Evolutionary conservation across 225 moss, liverwort and hornwort genomes (phyloP), one percentile per base, ranked within the genome.

Genomic region (Takakia lepidozioides): DNA sequence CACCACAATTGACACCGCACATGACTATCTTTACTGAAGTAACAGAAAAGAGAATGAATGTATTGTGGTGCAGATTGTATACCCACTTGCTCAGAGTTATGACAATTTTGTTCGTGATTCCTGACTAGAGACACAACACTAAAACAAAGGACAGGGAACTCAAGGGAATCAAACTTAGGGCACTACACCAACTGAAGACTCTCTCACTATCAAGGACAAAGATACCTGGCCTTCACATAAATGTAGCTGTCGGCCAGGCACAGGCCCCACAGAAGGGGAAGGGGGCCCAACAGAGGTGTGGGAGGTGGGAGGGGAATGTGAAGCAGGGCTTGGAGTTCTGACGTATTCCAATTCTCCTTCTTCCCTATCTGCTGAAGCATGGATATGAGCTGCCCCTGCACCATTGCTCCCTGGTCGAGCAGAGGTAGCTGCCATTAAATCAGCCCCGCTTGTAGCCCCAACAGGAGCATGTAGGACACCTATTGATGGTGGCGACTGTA

Each of bases 341-440:
- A 85, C 92, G 53, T 88, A 88, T 52, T 93, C 92, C 73, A 93
- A 60, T 52, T 93, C 92, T 39, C 92, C 92, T 69, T 93, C 92
- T 63, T 93, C 92, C 37, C 88, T 80, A 70, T 93, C 92, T 53
- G 82, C 73, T 47, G n/a, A n/a, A n/a, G n/a, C n/a, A n/a, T n/a
- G n/a, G n/a, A 52, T 66, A 52, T 77, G 70, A 50, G 43, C 61
- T 10, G 50, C 58, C 54, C 57, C 59, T 43, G 70, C 54, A 44
- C 7, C 45, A 35, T 56, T 36, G 58, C 20, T 19, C 29, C 73
- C 78, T 52, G 46, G 43, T 65, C 58, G 72, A 47, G 57, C 58
- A 57, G 55, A 48, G 57, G 66, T 49, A 38, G 63, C 73, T 62
- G 61, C 40, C 38, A 64, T 49, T 2, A 44, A 42, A 19, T 80